Base-by-base conservation (phyloP, 768 basidiomycete species). In the Boletellus sp. region DNA sequence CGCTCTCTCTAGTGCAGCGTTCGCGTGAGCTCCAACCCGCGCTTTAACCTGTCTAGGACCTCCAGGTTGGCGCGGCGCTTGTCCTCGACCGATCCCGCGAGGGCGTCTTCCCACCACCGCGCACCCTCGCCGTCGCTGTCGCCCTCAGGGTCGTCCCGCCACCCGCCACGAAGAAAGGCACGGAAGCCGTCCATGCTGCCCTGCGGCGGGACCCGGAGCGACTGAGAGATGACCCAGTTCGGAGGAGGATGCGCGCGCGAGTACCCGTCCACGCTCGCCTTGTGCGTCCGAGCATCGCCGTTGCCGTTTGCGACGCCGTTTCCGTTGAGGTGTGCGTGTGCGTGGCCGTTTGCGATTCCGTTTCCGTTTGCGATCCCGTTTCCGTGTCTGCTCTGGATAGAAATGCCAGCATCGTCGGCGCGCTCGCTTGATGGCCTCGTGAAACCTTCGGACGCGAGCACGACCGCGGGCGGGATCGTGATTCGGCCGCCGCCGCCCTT, bases 101-200 rank as follows among this genome's bases (percentile, higher is more conserved):
- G 69, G 31, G 83, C 81, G 11, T 66, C 60, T 35, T 86, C 83
- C 85, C 86, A 89, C 83, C 83, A 89, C 45, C 83, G 71, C 64
- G 28, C 28, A 28, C 9, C 26, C 28, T 26, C 24, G 24, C n/a
- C n/a, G n/a, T 26, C 28, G 3, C 9, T 3, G 8, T 80, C 77
- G 17, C 58, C 73, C 57, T 77, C 76, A 0, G 80, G 78, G 2
- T 81, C 73, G 6, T 79, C 74, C 31, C 74, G 73, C 87, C 87
- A 90, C 16, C 78, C 79, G 10, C 81, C 79, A 16, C 67, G 69
- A 39, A 81, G 66, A 41, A 88, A 77, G 22, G 70, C 67, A 33
- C 60, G 71, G 20, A 62, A 69, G 2, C 36, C 22, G 10, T 44
- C 32, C 49, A 56, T 54, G 19, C 51, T 59, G 0, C 66, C 67